Conservation (phyloP, 2,329 filamentous ascomycete species). For the Cladosporium sp. region DNA sequence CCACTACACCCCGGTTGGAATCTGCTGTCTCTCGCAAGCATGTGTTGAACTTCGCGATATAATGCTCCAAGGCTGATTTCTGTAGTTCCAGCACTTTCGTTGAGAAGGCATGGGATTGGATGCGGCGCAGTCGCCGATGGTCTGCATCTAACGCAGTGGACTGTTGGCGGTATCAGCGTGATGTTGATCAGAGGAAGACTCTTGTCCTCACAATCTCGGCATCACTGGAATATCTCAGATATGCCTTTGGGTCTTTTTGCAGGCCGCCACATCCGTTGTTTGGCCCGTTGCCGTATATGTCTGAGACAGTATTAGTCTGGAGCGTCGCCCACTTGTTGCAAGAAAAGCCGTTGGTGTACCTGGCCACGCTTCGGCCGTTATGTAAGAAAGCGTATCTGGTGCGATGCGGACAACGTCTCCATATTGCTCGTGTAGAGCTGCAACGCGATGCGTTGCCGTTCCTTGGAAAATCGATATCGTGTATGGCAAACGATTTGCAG, state of each 20-base stretch:
- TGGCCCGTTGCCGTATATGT: neutral
- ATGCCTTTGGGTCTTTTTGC: neutral
- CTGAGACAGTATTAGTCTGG: neutral
- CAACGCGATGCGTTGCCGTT: slow-evolving; percentile 17
- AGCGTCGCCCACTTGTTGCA: neutral
- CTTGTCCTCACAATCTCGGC: neutral
- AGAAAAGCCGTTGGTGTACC: neutral
- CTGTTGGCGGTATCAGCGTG: neutral
- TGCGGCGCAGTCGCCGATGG: slow-evolving; percentile 41
- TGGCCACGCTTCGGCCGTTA: neutral
- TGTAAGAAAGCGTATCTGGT: slow-evolving; percentile 29
- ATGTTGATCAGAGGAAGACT: neutral
- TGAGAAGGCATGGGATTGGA: slow-evolving; percentile 44
- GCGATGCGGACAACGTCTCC: slow-evolving; percentile 33
- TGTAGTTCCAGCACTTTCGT: slow-evolving; percentile 43
- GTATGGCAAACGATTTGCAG: slow-evolving; percentile 24
- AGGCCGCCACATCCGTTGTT: neutral
- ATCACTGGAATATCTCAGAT: neutral
- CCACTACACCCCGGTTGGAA: slow-evolving; percentile 27
- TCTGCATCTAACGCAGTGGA: slow-evolving; percentile 37
- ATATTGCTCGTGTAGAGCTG: slow-evolving; percentile 38
- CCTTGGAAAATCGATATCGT: slow-evolving; percentile 23
- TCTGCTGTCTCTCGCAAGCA: slow-evolving; percentile 38
- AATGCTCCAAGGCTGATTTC: slow-evolving; percentile 41
- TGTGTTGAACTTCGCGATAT: slow-evolving; percentile 44